Base-by-base conservation (phyloP, 768 basidiomycete genomes). In the Boletus rubropictus region DNA sequence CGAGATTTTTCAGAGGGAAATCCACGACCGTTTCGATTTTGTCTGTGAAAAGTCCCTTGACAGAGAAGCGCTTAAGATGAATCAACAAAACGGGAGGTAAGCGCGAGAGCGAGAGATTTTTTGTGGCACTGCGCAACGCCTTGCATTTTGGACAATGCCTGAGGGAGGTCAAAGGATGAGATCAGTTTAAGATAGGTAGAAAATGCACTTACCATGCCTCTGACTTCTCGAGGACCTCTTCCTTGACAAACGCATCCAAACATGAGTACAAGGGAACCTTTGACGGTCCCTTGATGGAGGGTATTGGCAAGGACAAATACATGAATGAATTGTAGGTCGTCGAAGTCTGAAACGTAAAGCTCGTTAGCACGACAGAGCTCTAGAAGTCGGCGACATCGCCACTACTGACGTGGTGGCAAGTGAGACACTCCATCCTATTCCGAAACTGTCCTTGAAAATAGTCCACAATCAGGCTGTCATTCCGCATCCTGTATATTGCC, bases 111-210 rank as follows among this genome's bases (percentile, higher is more conserved):
- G 92, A 88, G 5, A 99, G 78, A 18, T 77, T 81, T 64, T 98
- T 96, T 18, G 84, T 78, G 10, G 95, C 92, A 49, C 80, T 81
- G 40, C 94, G 83, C 47, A 93, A 81, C 27, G 77, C 72, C 74
- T 94, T 97, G 77, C 95, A 99, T 50, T 82, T 78, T 1, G 96
- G 93, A 61, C 95, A 99, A 66, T 93, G 86, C 93, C 92, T 95
- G 50, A 7, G 18, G 22, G n/a, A 12, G 14, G 33, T 49, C 48
- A 28, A 46, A 7, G 31, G 38, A 20, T 44, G 34, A 43, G 32
- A 37, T 48, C 29, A 7, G 31, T 17, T 3, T 31, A 17, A n/a
- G 29, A 21, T 33, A 12, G 1, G 14, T 4, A 20, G 25, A 28
- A 15, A 22, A 2, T 17, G 27, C 18, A 62, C 80, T 47, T 57